Base-by-base conservation (phyloP, 805 yeast species). In the Hemisphaericaspora nanyangensis region DNA sequence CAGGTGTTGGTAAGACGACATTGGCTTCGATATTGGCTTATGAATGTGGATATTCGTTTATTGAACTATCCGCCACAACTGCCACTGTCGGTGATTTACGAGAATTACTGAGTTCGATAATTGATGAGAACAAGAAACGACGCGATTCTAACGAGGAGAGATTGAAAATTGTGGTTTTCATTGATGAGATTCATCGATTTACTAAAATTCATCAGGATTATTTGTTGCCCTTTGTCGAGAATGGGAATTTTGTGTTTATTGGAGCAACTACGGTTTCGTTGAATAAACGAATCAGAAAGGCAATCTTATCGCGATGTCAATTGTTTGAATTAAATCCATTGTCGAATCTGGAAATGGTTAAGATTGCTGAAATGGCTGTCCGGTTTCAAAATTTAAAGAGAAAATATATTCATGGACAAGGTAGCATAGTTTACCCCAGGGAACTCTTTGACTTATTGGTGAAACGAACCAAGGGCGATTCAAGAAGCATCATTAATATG, bases 241-340 rank as follows among this genome's bases (percentile, higher is more conserved):
- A 76, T 20, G 98, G 98, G 2, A 79, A 79, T 38, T 78, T 90
- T 31, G 78, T 80, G 1, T 70, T 93, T 31, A 79, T 91, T 37
- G 99, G 99, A 5, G 97, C 98, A n/a, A 93, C 99, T 0, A 90
- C 98, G 0, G 95, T 88, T 50, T 88, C 89, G 54, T 96, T 97
- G 4, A 79, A 85, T 34, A 82, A 84, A 51, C 82, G 87, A 50
- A 62, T 93, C 30, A 80, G 89, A 44, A 77, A 83, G 39, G 97
- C 98, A 0, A 65, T 93, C 25, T 57, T 88, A 19, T 86, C 96
- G 5, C 65, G 99, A 41, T 86, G 96, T 53, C 82, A 89, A 42
- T 79, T 88, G 0, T 85, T 89, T 55, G 80, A 80, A 5, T 65
- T 93, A 44, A 68, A 76, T 33, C 73, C 75, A 41, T 67, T 89